Conservation (phyloP, 2,329 filamentous ascomycete genomes). For the Microsporum ferrugineum region DNA sequence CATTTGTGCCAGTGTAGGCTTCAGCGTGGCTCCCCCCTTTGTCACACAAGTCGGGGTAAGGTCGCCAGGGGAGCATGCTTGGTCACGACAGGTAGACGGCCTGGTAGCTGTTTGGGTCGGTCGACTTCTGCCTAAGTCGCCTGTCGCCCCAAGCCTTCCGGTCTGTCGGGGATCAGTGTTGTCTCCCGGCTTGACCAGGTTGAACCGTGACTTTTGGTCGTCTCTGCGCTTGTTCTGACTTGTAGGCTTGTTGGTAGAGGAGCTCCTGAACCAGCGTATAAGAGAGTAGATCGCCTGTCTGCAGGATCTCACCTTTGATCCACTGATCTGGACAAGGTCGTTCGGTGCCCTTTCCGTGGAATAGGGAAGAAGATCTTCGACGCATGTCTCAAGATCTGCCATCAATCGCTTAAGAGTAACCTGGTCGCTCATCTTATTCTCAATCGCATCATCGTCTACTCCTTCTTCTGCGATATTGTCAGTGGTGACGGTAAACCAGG, state of each 20-base stretch:
- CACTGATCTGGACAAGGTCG: neutral
- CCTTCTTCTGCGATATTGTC: neutral
- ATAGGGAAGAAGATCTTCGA: neutral
- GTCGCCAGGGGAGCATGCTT: neutral
- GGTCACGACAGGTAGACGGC: neutral
- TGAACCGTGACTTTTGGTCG: neutral
- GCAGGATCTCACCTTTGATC: neutral
- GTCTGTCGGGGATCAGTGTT: neutral
- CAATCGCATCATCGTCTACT: neutral
- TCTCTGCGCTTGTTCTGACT: neutral
- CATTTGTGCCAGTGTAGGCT: neutral
- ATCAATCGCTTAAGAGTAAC: neutral
- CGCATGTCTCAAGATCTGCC: constrained; percentile 1
- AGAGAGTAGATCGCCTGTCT: neutral
- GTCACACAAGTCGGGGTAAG: neutral
- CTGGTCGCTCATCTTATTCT: neutral
- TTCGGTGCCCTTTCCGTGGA: neutral
- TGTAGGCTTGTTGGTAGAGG: neutral
- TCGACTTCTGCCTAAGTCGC: neutral
- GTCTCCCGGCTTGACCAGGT: neutral
- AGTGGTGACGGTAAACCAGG: neutral
- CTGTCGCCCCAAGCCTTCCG: too few relatives aligned
- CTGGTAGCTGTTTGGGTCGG: neutral
- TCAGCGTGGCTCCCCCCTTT: neutral
- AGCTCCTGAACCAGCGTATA: neutral